A percentile compares a stretch with the other conserved stretches of the same genome.
These are phyloP conservation scores for Styphnolobium japonicum DNA, from an alignment of 306 rosid species.

Conservation along the genomic window DNA sequence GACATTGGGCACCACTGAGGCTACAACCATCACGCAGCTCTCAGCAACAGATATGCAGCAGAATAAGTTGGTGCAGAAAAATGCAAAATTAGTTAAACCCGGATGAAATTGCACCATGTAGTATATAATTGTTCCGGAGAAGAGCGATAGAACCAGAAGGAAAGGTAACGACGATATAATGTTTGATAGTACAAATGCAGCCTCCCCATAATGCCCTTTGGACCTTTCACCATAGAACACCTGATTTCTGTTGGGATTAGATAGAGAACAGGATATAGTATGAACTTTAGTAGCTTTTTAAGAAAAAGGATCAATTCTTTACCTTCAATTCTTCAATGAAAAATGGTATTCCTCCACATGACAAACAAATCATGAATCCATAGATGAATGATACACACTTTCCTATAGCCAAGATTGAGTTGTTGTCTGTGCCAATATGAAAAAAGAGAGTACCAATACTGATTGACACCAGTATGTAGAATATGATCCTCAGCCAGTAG, in stretches of 20 bases:
- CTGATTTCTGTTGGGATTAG: slow-evolving; percentile 23
- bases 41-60: slow-evolving; percentile 55
- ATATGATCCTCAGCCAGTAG: slow-evolving; percentile 62
- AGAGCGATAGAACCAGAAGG: slow-evolving; percentile 46
- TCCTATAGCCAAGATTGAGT: slow-evolving; percentile 60
- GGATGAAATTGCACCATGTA: slow-evolving; percentile 53
- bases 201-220: slow-evolving; percentile 65
- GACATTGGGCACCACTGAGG: slow-evolving; percentile 64
- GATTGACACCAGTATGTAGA: slow-evolving; percentile 50
- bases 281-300: too few relatives aligned
- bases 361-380: slow-evolving; percentile 74
- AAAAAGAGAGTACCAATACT: slow-evolving; percentile 61
- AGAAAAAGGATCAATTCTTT: not conserved
- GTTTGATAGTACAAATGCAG: slow-evolving; percentile 59
- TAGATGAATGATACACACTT: slow-evolving; percentile 60
- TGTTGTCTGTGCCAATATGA: slow-evolving; percentile 48
- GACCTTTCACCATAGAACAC: slow-evolving; percentile 58
- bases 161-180: slow-evolving; percentile 66
- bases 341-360: slow-evolving; percentile 67
- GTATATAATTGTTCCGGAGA: slow-evolving; percentile 50
- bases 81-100: slow-evolving; percentile 39
- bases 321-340: slow-evolving; percentile 74
- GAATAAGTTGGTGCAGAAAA: slow-evolving; percentile 50
- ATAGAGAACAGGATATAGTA: not conserved
- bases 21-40: slow-evolving; percentile 68